Evolutionary conservation across 805 yeast genomes (phyloP).

Genomic region (Pichia ethanolica): DNA sequence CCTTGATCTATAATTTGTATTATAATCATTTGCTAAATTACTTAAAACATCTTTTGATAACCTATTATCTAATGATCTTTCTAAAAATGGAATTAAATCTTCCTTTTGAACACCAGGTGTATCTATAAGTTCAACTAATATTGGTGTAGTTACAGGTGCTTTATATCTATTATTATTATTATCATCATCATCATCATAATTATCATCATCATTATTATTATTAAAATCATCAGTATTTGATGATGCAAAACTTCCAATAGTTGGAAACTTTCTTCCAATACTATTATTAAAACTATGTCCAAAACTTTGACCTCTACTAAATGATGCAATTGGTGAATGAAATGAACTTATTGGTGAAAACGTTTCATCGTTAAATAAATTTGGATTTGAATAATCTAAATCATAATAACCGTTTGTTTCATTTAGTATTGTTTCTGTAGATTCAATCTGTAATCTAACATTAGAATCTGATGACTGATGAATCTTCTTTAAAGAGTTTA

Average conservation of each 20-base stretch:
- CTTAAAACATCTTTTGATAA: constrained; percentile 51
- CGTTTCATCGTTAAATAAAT: constrained; percentile 14
- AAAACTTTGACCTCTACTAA: constrained; percentile 5
- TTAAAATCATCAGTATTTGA: background rate
- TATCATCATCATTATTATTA: background rate
- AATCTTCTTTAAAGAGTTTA: background rate
- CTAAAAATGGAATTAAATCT: constrained; percentile 67
- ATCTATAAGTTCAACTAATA: constrained; percentile 62
- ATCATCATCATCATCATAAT: background rate
- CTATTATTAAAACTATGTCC: constrained; percentile 5
- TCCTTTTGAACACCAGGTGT: constrained; percentile 65
- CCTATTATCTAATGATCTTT: constrained; percentile 58
- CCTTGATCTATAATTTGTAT: constrained; percentile 19
- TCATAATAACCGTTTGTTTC: constrained; percentile 23
- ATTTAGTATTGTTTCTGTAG: constrained; percentile 2
- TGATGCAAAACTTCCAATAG: background rate
- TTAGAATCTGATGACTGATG: background rate
- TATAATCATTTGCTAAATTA: constrained; percentile 33
- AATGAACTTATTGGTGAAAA: constrained; percentile 9
- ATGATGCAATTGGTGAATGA: constrained; percentile 13
- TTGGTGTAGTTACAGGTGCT: constrained; percentile 52
- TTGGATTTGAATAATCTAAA: constrained; percentile 20
- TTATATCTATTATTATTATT: constrained; percentile 21
- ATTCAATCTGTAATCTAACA: background rate
- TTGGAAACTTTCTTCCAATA: constrained; percentile 2